Base-by-base conservation (phyloP, 805 yeast genomes). In the Dipodascopsis uninucleata region DNA sequence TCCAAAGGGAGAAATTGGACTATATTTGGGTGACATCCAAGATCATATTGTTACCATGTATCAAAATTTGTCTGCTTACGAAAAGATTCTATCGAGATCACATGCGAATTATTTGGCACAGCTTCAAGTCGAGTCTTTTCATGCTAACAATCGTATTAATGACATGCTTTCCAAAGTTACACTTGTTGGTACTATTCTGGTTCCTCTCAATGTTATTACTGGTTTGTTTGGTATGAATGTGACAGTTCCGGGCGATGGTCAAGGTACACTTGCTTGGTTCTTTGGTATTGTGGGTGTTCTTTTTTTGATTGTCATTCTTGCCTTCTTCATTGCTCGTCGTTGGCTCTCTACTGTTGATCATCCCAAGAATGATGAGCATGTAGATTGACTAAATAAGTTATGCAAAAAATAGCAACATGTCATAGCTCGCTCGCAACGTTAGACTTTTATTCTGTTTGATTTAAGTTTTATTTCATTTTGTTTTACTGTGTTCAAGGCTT, bases 151-250 rank as follows among this genome's bases (percentile, higher is more conserved):
- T 61, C 80, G 80, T 55, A 88, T 85, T 29, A 88, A 96, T 1
- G 85, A 79, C 55, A 82, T 90, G 75, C 72, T 90, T 43, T 85
- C 96, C 25, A 84, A 85, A 61, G 95, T 89, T 21, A 89, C 98
- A 0, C 59, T 90, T 48, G 70, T 90, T 28, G 97, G 97, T 74
- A 88, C 97, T 0, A 72, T 90, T 58, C 70, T 90, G 24, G 83
- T 90, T 52, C 97, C 97, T 12, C 74, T 90, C 72, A 90, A 90
- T 63, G 70, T 90, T 46, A 75, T 90, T 35, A 87, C 97, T 1
- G 96, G 97, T 63, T 61, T 89, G 52, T 90, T 90, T 66, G 97
- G 97, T 59, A 90, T 90, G 98, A 90, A 90, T 65, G 97, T 90
- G 16, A 65, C 58, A 9, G 84, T 90, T 23, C 97, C 97, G 0